Evolutionary conservation across 768 basidiomycete genomes (phyloP).

Genomic region (Amanita subjunquillea): DNA sequence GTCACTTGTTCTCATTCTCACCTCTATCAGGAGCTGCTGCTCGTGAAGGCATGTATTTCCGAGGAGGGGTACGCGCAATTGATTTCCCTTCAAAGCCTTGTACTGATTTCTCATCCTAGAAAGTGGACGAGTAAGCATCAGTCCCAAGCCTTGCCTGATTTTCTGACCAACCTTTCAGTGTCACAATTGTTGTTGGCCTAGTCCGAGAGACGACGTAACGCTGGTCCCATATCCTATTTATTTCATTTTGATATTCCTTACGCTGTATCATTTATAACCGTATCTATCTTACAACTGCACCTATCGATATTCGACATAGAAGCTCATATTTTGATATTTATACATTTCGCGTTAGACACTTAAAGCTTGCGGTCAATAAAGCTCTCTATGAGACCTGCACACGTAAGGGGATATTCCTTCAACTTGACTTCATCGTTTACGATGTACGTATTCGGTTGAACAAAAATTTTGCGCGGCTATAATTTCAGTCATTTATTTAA

Average conservation of each 20-base stretch:
- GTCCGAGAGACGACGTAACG: conserved; percentile 50
- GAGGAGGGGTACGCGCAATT: conserved; percentile 58
- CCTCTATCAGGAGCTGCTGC: conserved; percentile 44
- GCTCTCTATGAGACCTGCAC: conserved; percentile 69
- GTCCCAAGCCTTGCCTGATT: background rate
- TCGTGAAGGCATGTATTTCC: conserved; percentile 51
- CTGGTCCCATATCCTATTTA: background rate
- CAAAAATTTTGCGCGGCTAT: conserved; percentile 77
- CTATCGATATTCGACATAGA: conserved; percentile 8
- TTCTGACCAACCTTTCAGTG: conserved; percentile 28
- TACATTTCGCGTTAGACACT: conserved; percentile 7
- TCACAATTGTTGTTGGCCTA: conserved; percentile 60
- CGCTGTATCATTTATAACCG: background rate
- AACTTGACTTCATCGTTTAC: conserved; percentile 58
- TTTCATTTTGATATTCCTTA: conserved; percentile 1
- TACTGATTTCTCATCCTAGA: conserved; percentile 30
- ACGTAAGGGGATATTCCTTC: conserved; percentile 69
- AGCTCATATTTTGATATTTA: background rate
- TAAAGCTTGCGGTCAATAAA: conserved; percentile 64
- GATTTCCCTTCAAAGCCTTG: conserved; percentile 4
- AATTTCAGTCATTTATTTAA: background rate
- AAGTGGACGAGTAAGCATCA: conserved; percentile 65
- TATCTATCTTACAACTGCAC: background rate
- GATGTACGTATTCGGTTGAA: conserved; percentile 73
- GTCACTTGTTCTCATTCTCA: conserved; percentile 1